phyloP scores from a whole-genome alignment of 2,329 filamentous ascomycete genomes.

The Fusarium armeniacum region DNA sequence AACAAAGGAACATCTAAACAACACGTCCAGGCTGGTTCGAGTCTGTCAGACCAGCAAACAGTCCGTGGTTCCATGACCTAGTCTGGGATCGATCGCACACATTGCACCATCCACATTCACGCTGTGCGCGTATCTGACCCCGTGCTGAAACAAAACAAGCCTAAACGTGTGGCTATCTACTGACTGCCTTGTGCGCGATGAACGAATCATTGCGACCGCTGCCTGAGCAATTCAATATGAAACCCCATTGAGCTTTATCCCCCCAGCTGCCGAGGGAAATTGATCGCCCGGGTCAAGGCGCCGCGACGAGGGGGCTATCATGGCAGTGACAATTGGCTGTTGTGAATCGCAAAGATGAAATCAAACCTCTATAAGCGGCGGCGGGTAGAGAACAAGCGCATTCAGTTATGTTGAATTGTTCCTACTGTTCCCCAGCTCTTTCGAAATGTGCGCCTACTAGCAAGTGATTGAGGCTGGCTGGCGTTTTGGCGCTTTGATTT shows the following conservation, averaged over 20 bases:
- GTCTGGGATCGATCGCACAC: conserved; percentile 18
- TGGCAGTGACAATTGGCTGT: conserved; percentile 33
- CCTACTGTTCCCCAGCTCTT: conserved; percentile 12
- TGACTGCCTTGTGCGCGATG: conserved; percentile 34
- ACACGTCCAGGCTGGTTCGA: conserved; percentile 7
- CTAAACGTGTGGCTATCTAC: conserved; percentile 40
- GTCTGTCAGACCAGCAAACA: conserved; percentile 17
- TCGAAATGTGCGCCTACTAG: conserved; percentile 17
- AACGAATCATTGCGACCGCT: conserved; percentile 40
- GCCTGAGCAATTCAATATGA: conserved; percentile 44
- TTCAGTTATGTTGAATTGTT: conserved; percentile 11
- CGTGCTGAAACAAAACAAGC: conserved; percentile 50
- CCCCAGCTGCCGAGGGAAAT: conserved; percentile 30
- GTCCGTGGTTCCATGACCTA: conserved; percentile 13
- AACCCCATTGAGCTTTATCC: conserved; percentile 39
- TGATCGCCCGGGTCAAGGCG: conserved; percentile 43
- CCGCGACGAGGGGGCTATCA: conserved; percentile 36
- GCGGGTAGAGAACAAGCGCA: conserved; percentile 5
- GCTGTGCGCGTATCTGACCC: conserved; percentile 43
- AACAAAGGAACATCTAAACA: conserved; percentile 17
- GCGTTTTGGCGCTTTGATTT: conserved; percentile 22
- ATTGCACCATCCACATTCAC: conserved; percentile 39
- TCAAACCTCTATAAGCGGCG: not conserved
- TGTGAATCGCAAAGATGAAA: conserved; percentile 1
- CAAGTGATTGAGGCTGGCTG: conserved; percentile 21